Conservation (phyloP, 345 rosid genomes). For the Balakata baccata region DNA sequence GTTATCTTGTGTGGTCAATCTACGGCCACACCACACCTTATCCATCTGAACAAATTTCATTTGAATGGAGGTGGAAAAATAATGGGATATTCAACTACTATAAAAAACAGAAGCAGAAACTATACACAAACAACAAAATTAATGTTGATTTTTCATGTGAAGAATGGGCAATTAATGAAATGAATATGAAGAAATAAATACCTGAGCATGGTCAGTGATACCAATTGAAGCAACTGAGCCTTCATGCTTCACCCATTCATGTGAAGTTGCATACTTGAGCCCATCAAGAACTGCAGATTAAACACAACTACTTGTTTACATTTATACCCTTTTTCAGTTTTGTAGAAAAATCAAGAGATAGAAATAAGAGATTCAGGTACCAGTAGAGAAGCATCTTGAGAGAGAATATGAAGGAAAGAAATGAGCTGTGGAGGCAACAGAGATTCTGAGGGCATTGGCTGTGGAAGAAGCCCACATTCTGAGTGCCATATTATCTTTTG, state of each 20-base stretch:
- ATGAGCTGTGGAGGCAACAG: conserved; percentile 46
- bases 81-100: no score
- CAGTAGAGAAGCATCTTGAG: conserved; percentile 78
- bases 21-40: no score
- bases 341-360: not conserved
- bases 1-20: no score
- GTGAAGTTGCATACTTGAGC: conserved; percentile 81
- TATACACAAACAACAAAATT: no score
- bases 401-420: conserved; percentile 50
- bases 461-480: conserved; percentile 97
- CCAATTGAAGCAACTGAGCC: conserved; percentile 81
- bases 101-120: no score
- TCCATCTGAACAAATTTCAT: no score
- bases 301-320: no score
- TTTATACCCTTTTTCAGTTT: no score
- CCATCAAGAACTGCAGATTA: conserved; percentile 70
- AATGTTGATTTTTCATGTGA: no score
- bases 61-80: no score
- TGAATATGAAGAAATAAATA: conserved; percentile 12
- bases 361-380: conserved; percentile 24
- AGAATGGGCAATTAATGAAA: not conserved
- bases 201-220: conserved; percentile 98
- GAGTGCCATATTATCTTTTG: conserved; percentile 53
- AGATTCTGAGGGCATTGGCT: conserved; percentile 73
- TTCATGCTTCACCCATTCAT: conserved; percentile 95